These are phyloP conservation scores for Neofusicoccum laricinum DNA, from an alignment of 2,329 filamentous ascomycete species.

Conservation along the genomic window DNA sequence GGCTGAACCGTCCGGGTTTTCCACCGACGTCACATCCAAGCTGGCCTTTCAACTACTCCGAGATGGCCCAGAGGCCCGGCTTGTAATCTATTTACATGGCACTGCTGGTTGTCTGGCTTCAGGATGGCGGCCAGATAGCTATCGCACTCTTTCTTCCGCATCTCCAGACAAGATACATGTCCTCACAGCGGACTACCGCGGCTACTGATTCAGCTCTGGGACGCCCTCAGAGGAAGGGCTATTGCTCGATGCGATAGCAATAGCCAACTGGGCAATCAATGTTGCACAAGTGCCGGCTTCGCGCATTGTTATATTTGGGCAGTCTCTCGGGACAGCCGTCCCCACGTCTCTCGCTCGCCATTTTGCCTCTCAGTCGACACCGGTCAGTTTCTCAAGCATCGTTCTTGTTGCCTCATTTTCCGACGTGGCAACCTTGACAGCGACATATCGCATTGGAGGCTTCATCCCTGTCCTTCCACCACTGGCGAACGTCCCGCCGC, in stretches of 20 bases:
- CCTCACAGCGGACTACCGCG: conserved; percentile 86
- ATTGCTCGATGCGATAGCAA: conserved; percentile 71
- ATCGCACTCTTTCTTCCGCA: conserved; percentile 54
- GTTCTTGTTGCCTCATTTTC: conserved; percentile 58
- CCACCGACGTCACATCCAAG: conserved; percentile 50
- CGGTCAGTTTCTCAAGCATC: conserved; percentile 52
- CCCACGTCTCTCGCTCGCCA: conserved; percentile 45
- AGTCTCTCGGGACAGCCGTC: conserved; percentile 81
- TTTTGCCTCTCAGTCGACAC: conserved; percentile 40
- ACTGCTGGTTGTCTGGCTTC: conserved; percentile 57
- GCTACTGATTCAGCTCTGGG: conserved; percentile 80
- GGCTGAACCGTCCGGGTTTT: conserved; percentile 45
- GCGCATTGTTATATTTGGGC: conserved; percentile 77
- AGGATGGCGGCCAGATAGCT: conserved; percentile 54
- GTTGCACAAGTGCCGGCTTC: conserved; percentile 63
- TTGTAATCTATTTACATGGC: conserved; percentile 63
- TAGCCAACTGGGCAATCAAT: conserved; percentile 73
- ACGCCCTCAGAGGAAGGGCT: conserved; percentile 75
- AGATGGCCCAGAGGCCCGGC: conserved; percentile 60
- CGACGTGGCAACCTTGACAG: conserved; percentile 52
- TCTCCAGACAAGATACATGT: conserved; percentile 56
- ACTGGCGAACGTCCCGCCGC: conserved; percentile 45
- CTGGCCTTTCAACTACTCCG: conserved; percentile 61
- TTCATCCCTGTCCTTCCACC: conserved; percentile 55
- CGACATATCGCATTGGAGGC: conserved; percentile 58